A percentile compares a stretch with the other conserved stretches of the same genome.
Conservation (phyloP, 1,139 yeast genomes). For the Debaryomycetaceae sp. region DNA sequence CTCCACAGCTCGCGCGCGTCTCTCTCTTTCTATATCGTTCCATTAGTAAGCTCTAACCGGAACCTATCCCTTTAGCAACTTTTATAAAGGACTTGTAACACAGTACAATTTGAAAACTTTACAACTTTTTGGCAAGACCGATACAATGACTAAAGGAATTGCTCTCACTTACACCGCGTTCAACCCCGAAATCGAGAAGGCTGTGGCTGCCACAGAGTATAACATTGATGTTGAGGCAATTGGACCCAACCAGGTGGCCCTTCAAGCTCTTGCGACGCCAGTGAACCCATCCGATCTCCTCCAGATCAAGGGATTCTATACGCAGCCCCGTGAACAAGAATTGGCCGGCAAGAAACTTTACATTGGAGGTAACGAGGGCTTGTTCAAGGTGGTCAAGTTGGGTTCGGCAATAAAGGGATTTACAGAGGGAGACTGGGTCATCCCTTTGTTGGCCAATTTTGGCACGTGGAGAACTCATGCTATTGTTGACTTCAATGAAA, state of each 20-base stretch:
- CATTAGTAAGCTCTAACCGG: too few species aligned
- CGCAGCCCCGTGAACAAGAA: conserved; percentile 54
- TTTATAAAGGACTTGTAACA: too few species aligned
- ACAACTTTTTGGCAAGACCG: too few species aligned
- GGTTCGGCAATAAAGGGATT: conserved; percentile 19
- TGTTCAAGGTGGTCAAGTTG: conserved; percentile 21
- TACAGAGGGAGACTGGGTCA: conserved; percentile 27
- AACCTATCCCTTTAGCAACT: too few species aligned
- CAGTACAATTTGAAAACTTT: too few species aligned
- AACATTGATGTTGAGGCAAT: conserved; percentile 34
- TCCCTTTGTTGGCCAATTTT: conserved; percentile 25
- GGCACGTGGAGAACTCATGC: conserved; percentile 36
- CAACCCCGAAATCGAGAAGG: conserved; percentile 12
- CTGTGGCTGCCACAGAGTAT: conserved; percentile 14
- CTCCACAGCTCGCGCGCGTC: too few species aligned
- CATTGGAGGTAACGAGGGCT: conserved; percentile 65
- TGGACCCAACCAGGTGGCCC: conserved; percentile 39
- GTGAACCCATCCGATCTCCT: conserved; percentile 89
- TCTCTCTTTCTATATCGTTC: too few species aligned
- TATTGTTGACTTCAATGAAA: conserved; percentile 14
- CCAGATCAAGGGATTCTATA: conserved; percentile 91
- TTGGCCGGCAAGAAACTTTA: conserved; percentile 55
- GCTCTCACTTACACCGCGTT: conserved; percentile 21
- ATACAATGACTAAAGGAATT: conserved; percentile 14
- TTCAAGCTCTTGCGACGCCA: conserved; percentile 71